A percentile compares a stretch with the other conserved stretches of the same genome.
These are phyloP conservation scores for Ustilago esculenta DNA, from an alignment of 1,284 basidiomycete species.

Conservation along the genomic window DNA sequence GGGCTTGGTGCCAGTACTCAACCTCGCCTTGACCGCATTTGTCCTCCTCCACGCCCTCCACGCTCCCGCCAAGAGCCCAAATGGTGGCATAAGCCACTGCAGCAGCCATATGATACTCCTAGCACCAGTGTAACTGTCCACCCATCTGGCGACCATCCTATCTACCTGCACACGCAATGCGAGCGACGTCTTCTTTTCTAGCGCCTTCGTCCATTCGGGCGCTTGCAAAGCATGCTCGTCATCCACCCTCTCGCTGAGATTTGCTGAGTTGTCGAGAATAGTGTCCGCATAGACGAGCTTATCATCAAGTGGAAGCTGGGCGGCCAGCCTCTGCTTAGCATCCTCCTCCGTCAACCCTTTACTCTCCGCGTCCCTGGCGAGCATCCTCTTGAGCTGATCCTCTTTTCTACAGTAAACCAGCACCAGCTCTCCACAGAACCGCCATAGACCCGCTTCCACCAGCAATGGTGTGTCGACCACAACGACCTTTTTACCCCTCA, in stretches of 20 bases:
- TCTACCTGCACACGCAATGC: constrained; percentile 74
- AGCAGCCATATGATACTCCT: constrained; percentile 77
- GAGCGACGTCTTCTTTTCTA: constrained; percentile 28
- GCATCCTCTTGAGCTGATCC: constrained; percentile 62
- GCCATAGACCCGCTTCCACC: constrained; percentile 88
- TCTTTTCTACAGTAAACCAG: constrained; percentile 77
- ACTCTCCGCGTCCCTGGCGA: constrained; percentile 50
- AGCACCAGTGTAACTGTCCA: constrained; percentile 65
- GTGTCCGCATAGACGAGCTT: constrained; percentile 86
- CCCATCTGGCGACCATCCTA: constrained; percentile 73
- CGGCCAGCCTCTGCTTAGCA: constrained; percentile 78
- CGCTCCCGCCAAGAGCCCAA: constrained; percentile 71
- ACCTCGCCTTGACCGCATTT: constrained; percentile 20
- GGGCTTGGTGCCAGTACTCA: constrained; percentile 12
- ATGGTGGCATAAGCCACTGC: constrained; percentile 81
- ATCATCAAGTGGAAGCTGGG: constrained; percentile 81
- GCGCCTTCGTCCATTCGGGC: constrained; percentile 15
- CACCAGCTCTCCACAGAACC: constrained; percentile 82
- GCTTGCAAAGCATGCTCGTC: constrained; percentile 2
- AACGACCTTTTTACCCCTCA: constrained; percentile 79
- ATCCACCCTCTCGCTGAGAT: constrained; percentile 62
- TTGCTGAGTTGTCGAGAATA: constrained; percentile 88
- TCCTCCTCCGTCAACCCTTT: constrained; percentile 69
- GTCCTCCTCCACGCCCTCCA: constrained; percentile 47
- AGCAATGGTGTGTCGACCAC: constrained; percentile 92